These are phyloP conservation scores for Hypoxylon perforatum DNA, from an alignment of 495 filamentous ascomycete genomes.

Conservation along the genomic window DNA sequence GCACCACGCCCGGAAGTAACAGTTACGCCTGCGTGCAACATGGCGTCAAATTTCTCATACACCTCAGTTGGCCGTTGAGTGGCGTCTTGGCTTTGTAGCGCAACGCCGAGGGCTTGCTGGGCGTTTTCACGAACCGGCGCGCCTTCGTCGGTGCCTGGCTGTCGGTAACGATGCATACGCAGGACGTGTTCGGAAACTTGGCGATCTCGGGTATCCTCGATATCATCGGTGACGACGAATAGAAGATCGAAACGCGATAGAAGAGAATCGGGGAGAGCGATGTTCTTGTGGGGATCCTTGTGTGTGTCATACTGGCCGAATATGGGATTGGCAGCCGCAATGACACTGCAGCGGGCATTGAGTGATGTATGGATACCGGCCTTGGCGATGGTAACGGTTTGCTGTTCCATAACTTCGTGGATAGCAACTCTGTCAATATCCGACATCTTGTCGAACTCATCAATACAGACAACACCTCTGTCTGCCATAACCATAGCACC, in stretches of 20 bases:
- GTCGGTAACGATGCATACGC: conserved; percentile 96
- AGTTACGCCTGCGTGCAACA: conserved; percentile 93
- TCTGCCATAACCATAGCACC: conserved; percentile 99
- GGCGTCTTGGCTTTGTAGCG: conserved; percentile 81
- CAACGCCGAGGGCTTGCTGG: conserved; percentile 88
- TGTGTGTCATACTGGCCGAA: conserved; percentile 98
- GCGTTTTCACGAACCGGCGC: conserved; percentile 91
- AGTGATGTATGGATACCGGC: conserved; percentile 98
- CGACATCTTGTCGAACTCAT: conserved; percentile 99
- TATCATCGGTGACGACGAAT: conserved; percentile 98
- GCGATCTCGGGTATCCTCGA: conserved; percentile 90
- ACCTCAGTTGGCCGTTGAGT: conserved; percentile 81
- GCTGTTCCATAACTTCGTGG: conserved; percentile 99
- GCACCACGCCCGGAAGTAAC: conserved; percentile 75
- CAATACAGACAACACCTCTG: conserved; percentile 97
- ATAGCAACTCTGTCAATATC: conserved; percentile 98
- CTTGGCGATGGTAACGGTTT: conserved; percentile 99
- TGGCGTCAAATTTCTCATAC: conserved; percentile 94
- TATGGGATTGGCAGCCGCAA: conserved; percentile 96
- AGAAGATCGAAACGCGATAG: conserved; percentile 99
- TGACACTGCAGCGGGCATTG: conserved; percentile 95
- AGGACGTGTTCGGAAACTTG: conserved; percentile 96
- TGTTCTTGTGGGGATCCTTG: conserved; percentile 98
- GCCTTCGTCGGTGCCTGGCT: conserved; percentile 94
- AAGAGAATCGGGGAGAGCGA: conserved; percentile 95